A percentile compares a stretch with the other conserved stretches of the same genome.
Conservation (phyloP, 1,284 basidiomycete species). For the Microbotryum saponariae region DNA sequence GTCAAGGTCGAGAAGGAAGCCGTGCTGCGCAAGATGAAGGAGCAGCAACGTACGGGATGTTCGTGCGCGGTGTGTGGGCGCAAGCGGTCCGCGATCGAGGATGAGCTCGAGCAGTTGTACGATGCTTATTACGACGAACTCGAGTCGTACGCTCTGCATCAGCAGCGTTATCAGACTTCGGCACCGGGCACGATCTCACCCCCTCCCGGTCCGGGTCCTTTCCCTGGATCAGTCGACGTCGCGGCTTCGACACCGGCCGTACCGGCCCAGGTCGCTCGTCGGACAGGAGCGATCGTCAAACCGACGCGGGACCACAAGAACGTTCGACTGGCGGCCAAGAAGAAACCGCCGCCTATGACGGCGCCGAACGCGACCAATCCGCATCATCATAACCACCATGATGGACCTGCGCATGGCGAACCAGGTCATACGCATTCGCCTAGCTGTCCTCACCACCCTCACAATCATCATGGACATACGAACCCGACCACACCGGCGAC, state of each 20-base stretch:
- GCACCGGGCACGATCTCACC: conserved; percentile 70
- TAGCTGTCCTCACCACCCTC: conserved; percentile 37
- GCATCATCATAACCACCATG: conserved; percentile 14
- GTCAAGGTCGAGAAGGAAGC: conserved; percentile 97
- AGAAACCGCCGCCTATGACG: conserved; percentile 13
- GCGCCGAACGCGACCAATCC: background rate
- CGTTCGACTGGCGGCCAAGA: conserved; percentile 28
- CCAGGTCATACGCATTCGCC: conserved; percentile 35
- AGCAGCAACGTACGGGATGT: conserved; percentile 93
- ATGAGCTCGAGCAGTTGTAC: conserved; percentile 97
- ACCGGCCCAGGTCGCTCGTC: conserved; percentile 1
- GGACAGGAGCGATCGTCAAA: conserved; percentile 26
- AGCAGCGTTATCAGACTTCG: conserved; percentile 82
- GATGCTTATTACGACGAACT: conserved; percentile 99
- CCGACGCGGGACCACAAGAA: conserved; percentile 36
- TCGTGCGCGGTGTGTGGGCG: conserved; percentile 92
- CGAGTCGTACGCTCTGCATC: conserved; percentile 95
- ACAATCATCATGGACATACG: conserved; percentile 36
- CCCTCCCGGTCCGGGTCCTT: conserved; percentile 91
- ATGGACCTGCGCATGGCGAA: conserved; percentile 30
- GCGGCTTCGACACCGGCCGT: conserved; percentile 38
- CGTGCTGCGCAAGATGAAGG: conserved; percentile 96
- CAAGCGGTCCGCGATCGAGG: conserved; percentile 97
- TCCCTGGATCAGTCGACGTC: conserved; percentile 88
- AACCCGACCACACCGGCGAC: conserved; percentile 2